A percentile compares a stretch with the other conserved stretches of the same genome.
These are phyloP conservation scores for Neurospora africana DNA, from an alignment of 495 filamentous ascomycete genomes.

Conservation along the genomic window DNA sequence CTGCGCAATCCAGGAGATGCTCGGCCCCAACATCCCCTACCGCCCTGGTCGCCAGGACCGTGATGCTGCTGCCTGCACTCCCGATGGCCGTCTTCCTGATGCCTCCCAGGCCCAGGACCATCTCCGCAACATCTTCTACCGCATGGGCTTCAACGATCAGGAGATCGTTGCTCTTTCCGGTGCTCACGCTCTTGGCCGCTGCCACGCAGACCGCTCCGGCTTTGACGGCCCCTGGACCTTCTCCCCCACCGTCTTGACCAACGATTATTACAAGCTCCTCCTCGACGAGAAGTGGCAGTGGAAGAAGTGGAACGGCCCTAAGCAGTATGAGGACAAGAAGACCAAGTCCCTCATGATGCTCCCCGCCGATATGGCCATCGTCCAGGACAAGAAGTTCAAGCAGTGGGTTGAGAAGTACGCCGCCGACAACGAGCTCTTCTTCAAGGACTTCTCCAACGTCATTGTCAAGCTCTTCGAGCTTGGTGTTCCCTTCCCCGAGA, in stretches of 20 bases:
- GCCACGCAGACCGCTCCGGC: slow-evolving; percentile 80
- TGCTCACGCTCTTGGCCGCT: slow-evolving; percentile 87
- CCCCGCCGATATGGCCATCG: slow-evolving; percentile 77
- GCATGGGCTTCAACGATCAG: slow-evolving; percentile 96
- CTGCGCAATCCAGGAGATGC: slow-evolving; percentile 86
- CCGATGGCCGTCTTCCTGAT: slow-evolving; percentile 93
- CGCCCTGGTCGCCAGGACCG: slow-evolving; percentile 78
- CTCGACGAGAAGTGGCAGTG: slow-evolving; percentile 85
- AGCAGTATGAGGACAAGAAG: slow-evolving; percentile 72
- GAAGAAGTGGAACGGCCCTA: slow-evolving; percentile 89
- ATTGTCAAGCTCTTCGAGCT: slow-evolving; percentile 82
- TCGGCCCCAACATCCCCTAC: slow-evolving; percentile 80
- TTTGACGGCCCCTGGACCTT: slow-evolving; percentile 94
- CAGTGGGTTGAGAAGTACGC: slow-evolving; percentile 82
- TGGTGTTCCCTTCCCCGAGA: slow-evolving; percentile 76
- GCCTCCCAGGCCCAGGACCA: slow-evolving; percentile 69
- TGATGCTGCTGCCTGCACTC: slow-evolving; percentile 79
- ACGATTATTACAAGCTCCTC: slow-evolving; percentile 86
- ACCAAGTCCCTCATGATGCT: slow-evolving; percentile 95
- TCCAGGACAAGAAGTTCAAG: slow-evolving; percentile 84
- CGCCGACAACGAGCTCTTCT: slow-evolving; percentile 84
- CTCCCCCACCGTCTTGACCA: slow-evolving; percentile 85
- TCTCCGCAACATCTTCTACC: slow-evolving; percentile 84
- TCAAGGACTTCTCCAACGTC: slow-evolving; percentile 80
- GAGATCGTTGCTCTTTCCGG: slow-evolving; percentile 89